Evolutionary conservation across 768 basidiomycete genomes (phyloP), one percentile per base, ranked within the genome.

Genomic region (Lactarius quietus): DNA sequence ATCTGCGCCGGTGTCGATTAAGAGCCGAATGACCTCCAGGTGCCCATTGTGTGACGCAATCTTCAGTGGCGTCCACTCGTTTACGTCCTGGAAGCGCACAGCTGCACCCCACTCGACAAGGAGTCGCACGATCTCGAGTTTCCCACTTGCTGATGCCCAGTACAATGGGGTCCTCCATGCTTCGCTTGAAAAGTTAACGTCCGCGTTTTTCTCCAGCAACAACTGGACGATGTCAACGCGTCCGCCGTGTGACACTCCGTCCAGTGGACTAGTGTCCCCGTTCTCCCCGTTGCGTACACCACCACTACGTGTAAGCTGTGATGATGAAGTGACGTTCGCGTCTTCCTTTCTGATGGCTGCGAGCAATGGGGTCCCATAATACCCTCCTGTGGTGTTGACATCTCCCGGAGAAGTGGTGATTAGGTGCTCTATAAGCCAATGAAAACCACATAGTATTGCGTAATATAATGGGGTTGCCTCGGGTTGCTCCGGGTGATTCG

Each of bases 391-490:
- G 9, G 43, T n/a, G 5, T 12, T 4, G 23, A 45, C 2, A 23
- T 43, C 41, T 20, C 41, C 8, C 10, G 41, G 41, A 9, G 20
- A n/a, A 8, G 41, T 43, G 1, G 18, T 0, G 2, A 43, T 43
- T 9, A 43, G 41, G 41, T n/a, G 20, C 3, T n/a, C 41, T 0
- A 43, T n/a, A n/a, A 43, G 41, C 41, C 41, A 43, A 9, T 9
- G 41, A 18, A 61, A n/a, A 18, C 60, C 33, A 41, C 36, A 53
- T 6, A 23, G 26, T 10, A 48, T 33, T 6, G 60, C 51, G 20
- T 61, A 61, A 39, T 61, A 51, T 28, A 61, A 41, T 10, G 60
- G 51, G 1, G 51, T 3, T 4, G 38, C 51, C 31, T 52, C 48
- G 6, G 60, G 51, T 17, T 38, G 17, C 36, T 41, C 18, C 2